These are phyloP conservation scores for Pyrus pyrifolia DNA, from an alignment of 306 rosid species.

Conservation along the genomic window DNA sequence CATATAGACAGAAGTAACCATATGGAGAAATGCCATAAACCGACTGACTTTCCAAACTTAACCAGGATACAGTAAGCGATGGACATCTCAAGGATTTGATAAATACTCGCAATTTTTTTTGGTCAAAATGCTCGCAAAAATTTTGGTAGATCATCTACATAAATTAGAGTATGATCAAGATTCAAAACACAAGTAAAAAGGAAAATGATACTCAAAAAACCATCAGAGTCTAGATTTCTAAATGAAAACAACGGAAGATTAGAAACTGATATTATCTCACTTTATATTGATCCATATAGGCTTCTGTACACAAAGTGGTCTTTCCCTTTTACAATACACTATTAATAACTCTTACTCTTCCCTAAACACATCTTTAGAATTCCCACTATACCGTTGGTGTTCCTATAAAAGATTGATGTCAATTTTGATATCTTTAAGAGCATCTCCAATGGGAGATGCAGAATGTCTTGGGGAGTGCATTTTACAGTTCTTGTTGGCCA, in stretches of 20 bases:
- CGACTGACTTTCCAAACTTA: background rate
- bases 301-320: background rate
- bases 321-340: background rate
- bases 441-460: background rate
- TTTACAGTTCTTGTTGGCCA: background rate
- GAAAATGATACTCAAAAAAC: background rate
- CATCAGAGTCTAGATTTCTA: background rate
- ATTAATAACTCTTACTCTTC: background rate
- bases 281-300: background rate
- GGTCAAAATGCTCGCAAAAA: background rate
- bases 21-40: background rate
- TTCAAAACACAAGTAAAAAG: background rate
- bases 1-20: background rate
- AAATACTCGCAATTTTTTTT: background rate
- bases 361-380: background rate
- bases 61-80: background rate
- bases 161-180: background rate
- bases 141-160: background rate
- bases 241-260: background rate
- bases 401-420: background rate
- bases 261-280: background rate
- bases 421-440: background rate
- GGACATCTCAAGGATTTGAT: background rate
- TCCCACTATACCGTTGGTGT: background rate
- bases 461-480: background rate